Conservation (phyloP, 2,329 filamentous ascomycete species). For the Fonsecaea pugnacius region DNA sequence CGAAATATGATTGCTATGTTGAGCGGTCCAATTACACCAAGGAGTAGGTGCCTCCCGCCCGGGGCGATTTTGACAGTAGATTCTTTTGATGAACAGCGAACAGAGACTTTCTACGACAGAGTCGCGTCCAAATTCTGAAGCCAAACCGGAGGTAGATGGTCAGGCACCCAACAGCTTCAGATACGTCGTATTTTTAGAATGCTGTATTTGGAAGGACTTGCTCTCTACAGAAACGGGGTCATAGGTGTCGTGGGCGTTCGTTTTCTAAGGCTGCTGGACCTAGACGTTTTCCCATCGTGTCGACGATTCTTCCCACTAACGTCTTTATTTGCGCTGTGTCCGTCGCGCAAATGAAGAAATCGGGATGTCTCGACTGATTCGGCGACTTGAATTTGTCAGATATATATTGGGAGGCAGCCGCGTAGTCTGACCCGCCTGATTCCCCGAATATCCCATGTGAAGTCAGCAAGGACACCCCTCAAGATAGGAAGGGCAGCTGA, state of each 20-base stretch:
- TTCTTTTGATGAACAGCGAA: not conserved
- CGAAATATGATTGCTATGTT: constrained; percentile 1
- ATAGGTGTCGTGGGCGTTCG: not conserved
- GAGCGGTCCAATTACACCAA: not conserved
- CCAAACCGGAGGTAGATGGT: not conserved
- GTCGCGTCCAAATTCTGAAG: not conserved
- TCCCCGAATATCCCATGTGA: constrained; percentile 33
- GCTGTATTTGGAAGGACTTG: not conserved
- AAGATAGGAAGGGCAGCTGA: not conserved
- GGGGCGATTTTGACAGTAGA: not conserved
- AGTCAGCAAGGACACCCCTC: constrained; percentile 9
- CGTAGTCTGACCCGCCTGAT: constrained; percentile 86
- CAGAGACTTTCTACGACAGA: not conserved
- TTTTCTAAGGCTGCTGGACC: not conserved
- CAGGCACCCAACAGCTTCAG: not conserved
- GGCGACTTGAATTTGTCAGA: constrained; percentile 96
- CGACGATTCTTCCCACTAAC: constrained; percentile 74
- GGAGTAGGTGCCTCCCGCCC: not conserved
- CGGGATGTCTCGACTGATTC: constrained; percentile 98
- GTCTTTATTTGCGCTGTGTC: constrained; percentile 99
- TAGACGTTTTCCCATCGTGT: not conserved
- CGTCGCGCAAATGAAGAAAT: constrained; percentile 98
- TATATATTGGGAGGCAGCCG: constrained; percentile 96
- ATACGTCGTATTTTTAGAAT: not conserved
- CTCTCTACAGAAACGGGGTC: too few relatives aligned